phyloP scores from a whole-genome alignment of 441 rosid species.

The Pelargonium citronellum region DNA sequence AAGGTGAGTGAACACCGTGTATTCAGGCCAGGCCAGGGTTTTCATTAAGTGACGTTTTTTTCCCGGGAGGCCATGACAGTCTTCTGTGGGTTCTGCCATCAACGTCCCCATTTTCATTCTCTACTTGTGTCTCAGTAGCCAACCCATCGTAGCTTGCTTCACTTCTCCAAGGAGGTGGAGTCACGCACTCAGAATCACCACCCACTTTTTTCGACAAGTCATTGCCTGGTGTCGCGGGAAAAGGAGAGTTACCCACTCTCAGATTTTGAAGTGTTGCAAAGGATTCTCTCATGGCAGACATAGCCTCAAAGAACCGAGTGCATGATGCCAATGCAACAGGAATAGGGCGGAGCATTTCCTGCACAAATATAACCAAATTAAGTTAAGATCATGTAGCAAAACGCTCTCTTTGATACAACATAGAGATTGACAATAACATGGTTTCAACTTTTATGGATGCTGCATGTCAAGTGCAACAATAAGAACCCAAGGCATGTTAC shows the following conservation, averaged over 20 bases:
- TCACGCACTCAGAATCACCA: slow-evolving; percentile 47
- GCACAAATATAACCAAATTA: slow-evolving; percentile 12
- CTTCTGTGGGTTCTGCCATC: slow-evolving; percentile 54
- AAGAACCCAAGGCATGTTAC: too few species aligned
- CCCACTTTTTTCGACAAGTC: slow-evolving; percentile 34
- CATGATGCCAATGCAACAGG: slow-evolving; percentile 97
- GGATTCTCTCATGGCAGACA: slow-evolving; percentile 98
- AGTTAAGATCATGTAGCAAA: slow-evolving; percentile 4
- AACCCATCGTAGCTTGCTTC: slow-evolving; percentile 63
- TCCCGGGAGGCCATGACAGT: slow-evolving; percentile 83
- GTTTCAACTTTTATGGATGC: too few species aligned
- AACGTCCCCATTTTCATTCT: slow-evolving; percentile 36
- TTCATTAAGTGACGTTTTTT: slow-evolving; percentile 21
- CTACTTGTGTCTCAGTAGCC: slow-evolving; percentile 35
- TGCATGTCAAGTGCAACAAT: neutral
- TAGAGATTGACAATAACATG: too few species aligned
- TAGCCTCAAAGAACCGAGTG: slow-evolving; percentile 91
- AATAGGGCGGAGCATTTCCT: slow-evolving; percentile 98
- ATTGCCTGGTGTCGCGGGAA: slow-evolving; percentile 49
- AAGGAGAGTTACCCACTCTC: slow-evolving; percentile 59
- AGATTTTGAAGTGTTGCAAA: slow-evolving; percentile 77
- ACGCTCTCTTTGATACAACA: neutral
- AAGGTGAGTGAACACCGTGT: too few species aligned
- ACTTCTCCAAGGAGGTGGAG: slow-evolving; percentile 69
- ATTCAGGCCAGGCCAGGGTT: too few species aligned